Evolutionary conservation across 768 basidiomycete genomes (phyloP), one percentile per base, ranked within the genome.

Genomic region (Trichaptum fuscoviolaceum): DNA sequence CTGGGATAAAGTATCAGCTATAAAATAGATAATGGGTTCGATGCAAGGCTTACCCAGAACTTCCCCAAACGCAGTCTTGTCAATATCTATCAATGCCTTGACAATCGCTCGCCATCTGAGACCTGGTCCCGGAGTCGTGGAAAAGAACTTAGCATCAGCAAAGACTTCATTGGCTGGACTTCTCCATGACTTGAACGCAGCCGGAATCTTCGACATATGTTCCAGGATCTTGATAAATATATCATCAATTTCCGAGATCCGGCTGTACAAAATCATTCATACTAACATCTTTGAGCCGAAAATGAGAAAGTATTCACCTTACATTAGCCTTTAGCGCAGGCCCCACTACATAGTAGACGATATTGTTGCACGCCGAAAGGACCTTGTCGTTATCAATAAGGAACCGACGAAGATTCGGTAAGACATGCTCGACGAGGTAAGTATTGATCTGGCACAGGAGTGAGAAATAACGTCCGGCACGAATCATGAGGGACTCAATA

Each of bases 111-210:
- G 85, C 95, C 96, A 99, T 65, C 81, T 81, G 23, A 75, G 72
- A 7, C 86, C 85, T 23, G 82, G 82, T 7, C 79, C 77, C 7
- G 87, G 79, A 64, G 80, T 81, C 62, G 86, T 89, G 72, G 89
- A 92, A 81, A 99, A 99, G 70, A 99, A 84, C 60, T 93, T 85
- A 69, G 84, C 87, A 75, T 99, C 97, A 71, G 87, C 89, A 67
- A 99, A 81, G 0, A 92, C 84, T 57, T 99, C 97, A 1, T 82
- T 76, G 15, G 99, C 87, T 10, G 88, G 87, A 0, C 85, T 79
- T 63, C 89, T 84, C 97, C 97, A 99, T 7, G 91, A 85, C 73
- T 94, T 97, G 67, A 90, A 76, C 2, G 92, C 86, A 5, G 85
- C 81, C 8, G 92, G 89, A 63, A 95, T 84, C 67, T 83, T 86